Evolutionary conservation across 331 rosid species (phyloP).

Genomic region (Quercus lobata): DNA sequence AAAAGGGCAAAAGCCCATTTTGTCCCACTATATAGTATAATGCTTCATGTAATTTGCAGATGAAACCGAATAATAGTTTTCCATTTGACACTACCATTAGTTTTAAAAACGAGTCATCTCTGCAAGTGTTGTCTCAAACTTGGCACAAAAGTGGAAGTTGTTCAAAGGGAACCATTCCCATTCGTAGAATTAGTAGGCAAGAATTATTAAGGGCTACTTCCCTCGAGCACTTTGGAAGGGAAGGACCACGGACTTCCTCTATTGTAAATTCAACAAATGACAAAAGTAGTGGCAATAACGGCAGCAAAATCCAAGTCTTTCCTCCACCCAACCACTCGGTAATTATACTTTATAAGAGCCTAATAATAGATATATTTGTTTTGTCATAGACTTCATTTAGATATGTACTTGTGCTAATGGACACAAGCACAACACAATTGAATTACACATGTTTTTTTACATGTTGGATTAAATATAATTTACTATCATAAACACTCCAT

Average conservation of each 20-base stretch:
- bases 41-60: slow-evolving; percentile 15
- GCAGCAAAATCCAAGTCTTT: background rate
- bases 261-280: slow-evolving; percentile 6
- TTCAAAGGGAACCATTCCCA: too few species aligned
- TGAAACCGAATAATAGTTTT: slow-evolving; percentile 24
- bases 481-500: too few species aligned
- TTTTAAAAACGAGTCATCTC: background rate
- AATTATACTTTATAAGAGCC: background rate
- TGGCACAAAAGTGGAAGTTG: slow-evolving; percentile 36
- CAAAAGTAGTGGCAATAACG: background rate
- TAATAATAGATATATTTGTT: background rate
- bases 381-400: too few species aligned
- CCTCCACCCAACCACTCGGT: slow-evolving; percentile 26
- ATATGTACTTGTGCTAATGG: too few species aligned
- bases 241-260: background rate
- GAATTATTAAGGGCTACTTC: too few species aligned
- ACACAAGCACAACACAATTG: too few species aligned
- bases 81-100: background rate
- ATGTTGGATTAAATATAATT: too few species aligned
- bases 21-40: too few species aligned
- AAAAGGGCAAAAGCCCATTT: too few species aligned
- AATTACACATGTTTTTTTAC: too few species aligned
- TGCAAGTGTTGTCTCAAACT: slow-evolving; percentile 20
- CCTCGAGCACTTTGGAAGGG: too few species aligned
- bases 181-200: too few species aligned